Base-by-base conservation (phyloP, 352 stramenopile species). In the Phytophthora fragariae region DNA sequence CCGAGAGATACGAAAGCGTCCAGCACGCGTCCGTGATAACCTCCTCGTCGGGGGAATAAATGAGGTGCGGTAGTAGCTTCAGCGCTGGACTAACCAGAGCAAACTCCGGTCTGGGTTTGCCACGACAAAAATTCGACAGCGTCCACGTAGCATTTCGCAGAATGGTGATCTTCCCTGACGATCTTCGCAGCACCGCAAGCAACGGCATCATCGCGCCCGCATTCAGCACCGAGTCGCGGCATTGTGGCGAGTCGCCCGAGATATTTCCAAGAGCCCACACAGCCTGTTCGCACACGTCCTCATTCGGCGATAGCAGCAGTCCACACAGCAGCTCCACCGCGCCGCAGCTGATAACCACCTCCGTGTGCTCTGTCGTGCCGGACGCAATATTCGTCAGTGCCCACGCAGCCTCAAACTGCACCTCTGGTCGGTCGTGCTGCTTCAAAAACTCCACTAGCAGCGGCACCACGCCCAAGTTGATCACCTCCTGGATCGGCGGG, bases 231-330 rank as follows among this genome's bases (percentile, higher is more conserved):
- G 98, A 86, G 81, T 99, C 98, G 52, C 98, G 90, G 79, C 96
- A 99, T 56, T 98, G 88, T 24, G 97, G 94, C 15, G 95, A 99
- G 82, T 99, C 98, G 37, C 98, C 98, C 19, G 98, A 97, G 77
- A 99, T 99, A 80, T 99, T 99, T 57, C 98, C 98, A 10, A 99
- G 82, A 15, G 98, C 98, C 98, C 98, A 99, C 10, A 99, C 97
- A 1, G 91, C 92, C 60, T 98, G 93, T 74, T 99, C 98, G 17
- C 97, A 92, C 6, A 99, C 97, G 73, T 99, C 97, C 72, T 99
- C 97, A 76, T 99, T 99, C 8, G 96, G 91, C 49, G 93, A 99
- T 21, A 97, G 78, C 1, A 99, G 79, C 41, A 99, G 79, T 53
- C 95, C 85, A 24, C 99, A 98, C 74, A 99, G 98, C 65, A 99